Evolutionary conservation across 2,329 filamentous ascomycete species (phyloP).

Genomic region (Botrytis elliptica): DNA sequence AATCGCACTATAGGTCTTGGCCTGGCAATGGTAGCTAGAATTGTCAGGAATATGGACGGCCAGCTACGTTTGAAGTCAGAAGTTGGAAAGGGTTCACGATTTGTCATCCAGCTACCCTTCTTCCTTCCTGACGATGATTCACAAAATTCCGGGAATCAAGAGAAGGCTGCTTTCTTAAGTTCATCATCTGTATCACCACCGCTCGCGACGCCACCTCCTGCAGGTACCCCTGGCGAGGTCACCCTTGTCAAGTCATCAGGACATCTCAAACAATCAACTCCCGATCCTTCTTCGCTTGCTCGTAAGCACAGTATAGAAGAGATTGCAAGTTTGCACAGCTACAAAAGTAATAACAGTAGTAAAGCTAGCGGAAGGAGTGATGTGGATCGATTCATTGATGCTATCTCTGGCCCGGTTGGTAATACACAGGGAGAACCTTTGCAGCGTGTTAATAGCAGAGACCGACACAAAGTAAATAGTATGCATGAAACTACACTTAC

Average conservation of each 20-base stretch:
- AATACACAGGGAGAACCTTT: constrained; percentile 42
- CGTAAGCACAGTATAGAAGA: constrained; percentile 31
- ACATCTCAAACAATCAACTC: constrained; percentile 21
- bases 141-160: constrained; percentile 11
- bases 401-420: constrained; percentile 61
- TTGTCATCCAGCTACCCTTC: constrained; percentile 78
- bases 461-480: constrained; percentile 23
- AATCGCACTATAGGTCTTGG: constrained; percentile 70
- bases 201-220: constrained; percentile 21
- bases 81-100: constrained; percentile 76
- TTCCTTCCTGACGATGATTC: constrained; percentile 51
- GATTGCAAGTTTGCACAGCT: constrained; percentile 32
- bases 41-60: constrained; percentile 86
- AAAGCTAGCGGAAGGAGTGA: constrained; percentile 49
- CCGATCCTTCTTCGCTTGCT: not conserved
- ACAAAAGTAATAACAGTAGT: constrained; percentile 34
- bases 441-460: constrained; percentile 29
- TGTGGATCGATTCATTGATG: constrained; percentile 69
- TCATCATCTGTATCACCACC: constrained; percentile 8
- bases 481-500: not conserved
- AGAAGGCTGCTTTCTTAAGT: not conserved
- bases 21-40: constrained; percentile 82
- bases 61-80: constrained; percentile 83
- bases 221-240: constrained; percentile 52
- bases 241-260: constrained; percentile 57